Conservation (phyloP, 768 basidiomycete genomes). For the Russula brevipes region DNA sequence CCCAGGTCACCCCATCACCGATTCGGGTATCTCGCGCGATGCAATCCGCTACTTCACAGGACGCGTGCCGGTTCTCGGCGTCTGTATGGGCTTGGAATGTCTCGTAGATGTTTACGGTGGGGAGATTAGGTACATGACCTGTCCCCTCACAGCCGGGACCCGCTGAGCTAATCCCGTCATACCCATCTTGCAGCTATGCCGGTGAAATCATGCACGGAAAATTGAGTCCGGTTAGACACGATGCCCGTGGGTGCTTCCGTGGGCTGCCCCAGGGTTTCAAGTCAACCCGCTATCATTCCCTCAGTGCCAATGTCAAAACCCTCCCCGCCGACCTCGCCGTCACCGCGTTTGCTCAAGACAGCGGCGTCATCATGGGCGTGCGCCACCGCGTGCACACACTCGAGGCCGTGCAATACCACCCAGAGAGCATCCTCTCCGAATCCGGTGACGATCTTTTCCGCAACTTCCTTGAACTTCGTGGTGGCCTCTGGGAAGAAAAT, state of each 20-base stretch:
- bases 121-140: constrained; percentile 60
- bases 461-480: constrained; percentile 84
- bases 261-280: constrained; percentile 76
- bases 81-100: constrained; percentile 98
- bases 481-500: constrained; percentile 78
- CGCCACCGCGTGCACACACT: constrained; percentile 80
- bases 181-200: constrained; percentile 57
- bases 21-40: constrained; percentile 88
- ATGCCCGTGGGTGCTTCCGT: constrained; percentile 83
- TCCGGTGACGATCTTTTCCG: constrained; percentile 76
- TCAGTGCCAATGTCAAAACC: constrained; percentile 73
- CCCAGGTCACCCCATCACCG: constrained; percentile 90
- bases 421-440: constrained; percentile 93
- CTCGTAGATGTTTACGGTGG: constrained; percentile 90
- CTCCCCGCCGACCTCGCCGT: constrained; percentile 78
- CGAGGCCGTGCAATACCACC: constrained; percentile 97
- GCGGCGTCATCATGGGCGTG: constrained; percentile 96
- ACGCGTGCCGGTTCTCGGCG: constrained; percentile 89
- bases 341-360: constrained; percentile 80
- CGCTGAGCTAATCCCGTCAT: constrained; percentile 19
- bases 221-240: constrained; percentile 77
- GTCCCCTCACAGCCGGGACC: background rate
- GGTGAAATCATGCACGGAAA: constrained; percentile 99
- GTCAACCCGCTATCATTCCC: constrained; percentile 94
- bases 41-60: constrained; percentile 86